These are phyloP conservation scores for Phylloporus sp. DNA, from an alignment of 768 basidiomycete species.

Conservation along the genomic window DNA sequence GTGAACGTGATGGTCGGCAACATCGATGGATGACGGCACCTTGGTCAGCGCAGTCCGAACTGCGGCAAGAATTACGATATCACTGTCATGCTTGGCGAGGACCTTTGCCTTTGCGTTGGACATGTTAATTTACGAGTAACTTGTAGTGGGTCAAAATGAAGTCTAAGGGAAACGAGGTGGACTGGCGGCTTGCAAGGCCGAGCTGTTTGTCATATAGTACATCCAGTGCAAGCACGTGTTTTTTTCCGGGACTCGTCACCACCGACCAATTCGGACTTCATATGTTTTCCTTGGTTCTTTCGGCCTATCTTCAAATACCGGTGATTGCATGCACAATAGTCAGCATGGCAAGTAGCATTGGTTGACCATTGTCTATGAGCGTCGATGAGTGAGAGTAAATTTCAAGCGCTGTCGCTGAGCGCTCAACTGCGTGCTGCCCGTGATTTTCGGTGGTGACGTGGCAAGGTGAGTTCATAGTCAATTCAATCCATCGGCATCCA, in stretches of 20 bases:
- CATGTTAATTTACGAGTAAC: slow-evolving; percentile 13
- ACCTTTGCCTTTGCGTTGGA: slow-evolving; percentile 48
- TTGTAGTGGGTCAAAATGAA: not conserved
- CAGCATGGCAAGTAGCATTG: no score
- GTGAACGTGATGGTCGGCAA: not conserved
- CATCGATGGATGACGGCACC: slow-evolving; percentile 35
- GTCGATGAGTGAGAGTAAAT: no score
- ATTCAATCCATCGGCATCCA: not conserved
- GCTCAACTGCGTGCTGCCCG: no score
- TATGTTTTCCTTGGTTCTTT: not conserved
- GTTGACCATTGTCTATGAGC: no score
- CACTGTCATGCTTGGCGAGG: slow-evolving; percentile 70
- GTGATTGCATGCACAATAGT: not conserved
- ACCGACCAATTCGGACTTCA: not conserved
- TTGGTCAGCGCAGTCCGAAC: slow-evolving; percentile 91
- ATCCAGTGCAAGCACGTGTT: slow-evolving; percentile 18
- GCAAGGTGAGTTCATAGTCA: no score
- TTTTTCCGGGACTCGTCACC: slow-evolving; percentile 9
- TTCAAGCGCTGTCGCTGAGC: no score
- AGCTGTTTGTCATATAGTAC: slow-evolving; percentile 21
- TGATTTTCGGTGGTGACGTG: no score
- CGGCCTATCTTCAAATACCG: not conserved
- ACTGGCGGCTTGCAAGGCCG: not conserved
- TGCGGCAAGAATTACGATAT: slow-evolving; percentile 87
- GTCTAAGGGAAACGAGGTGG: not conserved